phyloP scores from a whole-genome alignment of 2,329 filamentous ascomycete species.

The Trichoderma atrobrunneum region DNA sequence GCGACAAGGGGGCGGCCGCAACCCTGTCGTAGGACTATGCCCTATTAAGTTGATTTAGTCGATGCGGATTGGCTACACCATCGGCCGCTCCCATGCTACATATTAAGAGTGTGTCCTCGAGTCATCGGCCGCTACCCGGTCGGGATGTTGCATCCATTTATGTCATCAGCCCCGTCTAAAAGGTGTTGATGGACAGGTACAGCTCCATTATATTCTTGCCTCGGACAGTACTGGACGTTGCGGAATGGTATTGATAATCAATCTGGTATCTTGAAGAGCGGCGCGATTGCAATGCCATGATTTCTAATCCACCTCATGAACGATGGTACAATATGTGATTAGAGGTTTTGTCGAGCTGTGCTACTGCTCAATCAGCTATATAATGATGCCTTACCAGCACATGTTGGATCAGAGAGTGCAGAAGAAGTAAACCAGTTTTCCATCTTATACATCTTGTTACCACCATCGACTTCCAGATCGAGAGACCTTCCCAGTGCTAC shows the following conservation, averaged over 20 bases:
- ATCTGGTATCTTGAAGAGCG: background rate
- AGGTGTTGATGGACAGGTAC: background rate
- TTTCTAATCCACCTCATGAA: background rate
- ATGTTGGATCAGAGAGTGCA: background rate
- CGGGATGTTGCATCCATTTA: background rate
- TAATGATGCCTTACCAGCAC: background rate
- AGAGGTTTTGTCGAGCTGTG: background rate
- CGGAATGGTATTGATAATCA: background rate
- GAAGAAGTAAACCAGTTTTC: background rate
- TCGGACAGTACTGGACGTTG: background rate
- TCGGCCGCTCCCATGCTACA: background rate
- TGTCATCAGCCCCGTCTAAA: background rate
- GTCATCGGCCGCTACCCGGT: background rate
- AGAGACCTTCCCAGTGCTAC: background rate
- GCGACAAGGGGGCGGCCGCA: slow-evolving; percentile 3
- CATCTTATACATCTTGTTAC: background rate
- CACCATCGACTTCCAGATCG: background rate
- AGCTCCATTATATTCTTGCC: background rate
- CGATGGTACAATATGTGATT: background rate
- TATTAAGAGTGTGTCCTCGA: background rate
- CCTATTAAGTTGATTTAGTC: background rate
- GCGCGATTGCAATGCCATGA: background rate
- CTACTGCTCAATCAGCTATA: background rate
- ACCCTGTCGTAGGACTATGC: background rate
- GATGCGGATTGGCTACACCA: background rate